Conservation (phyloP, 164 flowering plant genomes). For the Hamamelis virginiana region DNA sequence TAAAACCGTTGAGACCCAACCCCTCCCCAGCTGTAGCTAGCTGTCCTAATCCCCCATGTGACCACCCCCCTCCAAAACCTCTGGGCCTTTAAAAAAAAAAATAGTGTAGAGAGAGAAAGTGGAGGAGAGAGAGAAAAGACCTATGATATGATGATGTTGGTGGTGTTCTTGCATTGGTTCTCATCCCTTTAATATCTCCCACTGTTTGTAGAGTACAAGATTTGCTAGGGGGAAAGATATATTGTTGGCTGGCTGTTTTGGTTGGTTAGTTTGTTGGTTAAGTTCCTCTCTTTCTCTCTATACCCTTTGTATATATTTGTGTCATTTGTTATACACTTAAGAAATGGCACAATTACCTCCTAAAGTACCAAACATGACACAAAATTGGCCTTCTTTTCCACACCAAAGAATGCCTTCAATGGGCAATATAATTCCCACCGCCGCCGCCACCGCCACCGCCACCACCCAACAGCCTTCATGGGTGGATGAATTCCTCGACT, state of each 20-base stretch:
- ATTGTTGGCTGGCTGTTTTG: too few relatives aligned
- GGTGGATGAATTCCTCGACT: constrained; percentile 86
- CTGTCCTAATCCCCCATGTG: constrained; percentile 77
- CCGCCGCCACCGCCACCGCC: constrained; percentile 12
- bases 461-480: constrained; percentile 35
- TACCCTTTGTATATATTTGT: neutral
- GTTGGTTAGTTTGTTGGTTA: neutral
- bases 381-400: constrained; percentile 41
- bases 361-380: constrained; percentile 39
- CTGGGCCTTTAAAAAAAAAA: constrained; percentile 6
- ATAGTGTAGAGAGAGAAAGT: neutral
- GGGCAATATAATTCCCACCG: constrained; percentile 4
- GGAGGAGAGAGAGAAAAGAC: neutral
- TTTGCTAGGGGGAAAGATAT: too few relatives aligned
- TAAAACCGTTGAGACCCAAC: constrained; percentile 43
- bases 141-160: neutral
- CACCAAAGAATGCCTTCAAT: constrained; percentile 28
- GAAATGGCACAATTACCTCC: constrained; percentile 64
- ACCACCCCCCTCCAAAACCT: constrained; percentile 32
- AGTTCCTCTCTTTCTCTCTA: constrained; percentile 1
- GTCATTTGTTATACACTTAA: neutral
- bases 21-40: constrained; percentile 75
- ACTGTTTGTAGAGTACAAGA: too few relatives aligned
- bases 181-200: neutral
- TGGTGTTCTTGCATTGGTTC: neutral